phyloP scores from a whole-genome alignment of 208 protist species.

The Leishmania gerbilli region DNA sequence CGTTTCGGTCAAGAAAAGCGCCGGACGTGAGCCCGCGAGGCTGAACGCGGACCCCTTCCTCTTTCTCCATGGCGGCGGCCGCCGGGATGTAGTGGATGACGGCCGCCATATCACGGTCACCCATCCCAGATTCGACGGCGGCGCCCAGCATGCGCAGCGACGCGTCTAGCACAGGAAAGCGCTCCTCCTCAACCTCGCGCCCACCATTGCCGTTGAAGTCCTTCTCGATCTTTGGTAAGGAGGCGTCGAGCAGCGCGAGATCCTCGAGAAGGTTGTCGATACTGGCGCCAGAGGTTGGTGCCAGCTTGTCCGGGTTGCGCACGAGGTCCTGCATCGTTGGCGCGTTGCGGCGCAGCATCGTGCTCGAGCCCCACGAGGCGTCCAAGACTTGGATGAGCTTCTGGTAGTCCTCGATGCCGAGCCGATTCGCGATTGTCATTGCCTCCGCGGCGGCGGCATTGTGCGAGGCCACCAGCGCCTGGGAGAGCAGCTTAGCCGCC shows the following conservation, averaged over 20 bases:
- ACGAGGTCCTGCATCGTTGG: slow-evolving; percentile 83
- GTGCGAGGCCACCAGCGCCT: slow-evolving; percentile 85
- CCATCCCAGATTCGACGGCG: slow-evolving; percentile 68
- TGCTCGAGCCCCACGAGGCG: slow-evolving; percentile 80
- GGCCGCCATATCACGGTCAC: slow-evolving; percentile 73
- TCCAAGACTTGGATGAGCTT: slow-evolving; percentile 84
- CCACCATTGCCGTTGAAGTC: background rate
- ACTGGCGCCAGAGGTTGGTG: slow-evolving; percentile 54
- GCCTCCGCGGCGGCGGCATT: slow-evolving; percentile 88
- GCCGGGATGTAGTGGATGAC: slow-evolving; percentile 85
- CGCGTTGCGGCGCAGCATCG: slow-evolving; percentile 88
- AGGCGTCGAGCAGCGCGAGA: slow-evolving; percentile 66
- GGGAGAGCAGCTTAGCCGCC: slow-evolving; percentile 78
- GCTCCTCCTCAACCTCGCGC: slow-evolving; percentile 49
- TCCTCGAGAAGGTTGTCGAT: slow-evolving; percentile 74
- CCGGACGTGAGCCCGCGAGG: slow-evolving; percentile 18
- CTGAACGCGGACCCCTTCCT: slow-evolving; percentile 26
- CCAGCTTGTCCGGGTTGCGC: slow-evolving; percentile 70
- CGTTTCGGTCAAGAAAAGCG: slow-evolving; percentile 4
- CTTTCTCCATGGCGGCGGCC: slow-evolving; percentile 49
- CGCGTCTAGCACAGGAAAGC: slow-evolving; percentile 75
- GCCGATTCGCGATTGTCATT: slow-evolving; percentile 74
- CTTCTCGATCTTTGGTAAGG: slow-evolving; percentile 36
- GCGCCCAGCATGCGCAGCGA: slow-evolving; percentile 77
- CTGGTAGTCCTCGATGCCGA: slow-evolving; percentile 76